Percentiles rank a stretch among this genome's conserved stretches.
Evolutionary conservation across 495 filamentous ascomycete species (phyloP).

Genomic region (Penicillium pulvis): DNA sequence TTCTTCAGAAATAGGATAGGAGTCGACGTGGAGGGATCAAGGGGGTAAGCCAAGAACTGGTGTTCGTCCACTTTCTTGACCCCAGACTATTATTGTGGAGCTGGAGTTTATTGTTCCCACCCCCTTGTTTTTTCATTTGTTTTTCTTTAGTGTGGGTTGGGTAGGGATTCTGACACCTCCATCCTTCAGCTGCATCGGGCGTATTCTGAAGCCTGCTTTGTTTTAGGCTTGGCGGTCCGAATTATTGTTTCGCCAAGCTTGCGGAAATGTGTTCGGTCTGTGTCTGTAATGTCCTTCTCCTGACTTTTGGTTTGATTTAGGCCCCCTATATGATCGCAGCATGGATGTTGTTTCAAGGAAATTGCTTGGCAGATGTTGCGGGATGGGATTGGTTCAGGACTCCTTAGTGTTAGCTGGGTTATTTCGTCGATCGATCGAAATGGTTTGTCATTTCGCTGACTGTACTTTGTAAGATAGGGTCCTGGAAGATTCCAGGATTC

Average conservation of each 20-base stretch:
- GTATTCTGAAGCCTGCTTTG: constrained; percentile 26
- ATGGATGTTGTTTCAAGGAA: neutral
- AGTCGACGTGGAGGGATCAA: neutral
- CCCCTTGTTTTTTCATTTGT: constrained; percentile 4
- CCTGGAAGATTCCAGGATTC: neutral
- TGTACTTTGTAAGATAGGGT: neutral
- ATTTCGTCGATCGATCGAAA: neutral
- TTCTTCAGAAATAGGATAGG: neutral
- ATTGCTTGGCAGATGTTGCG: neutral
- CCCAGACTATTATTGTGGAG: constrained; percentile 3
- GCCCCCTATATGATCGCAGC: neutral
- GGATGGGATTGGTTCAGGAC: neutral
- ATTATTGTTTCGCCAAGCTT: constrained; percentile 25
- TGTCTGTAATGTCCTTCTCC: neutral
- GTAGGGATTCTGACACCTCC: neutral
- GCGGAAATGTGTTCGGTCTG: constrained; percentile 10
- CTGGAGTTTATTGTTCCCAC: neutral
- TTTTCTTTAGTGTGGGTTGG: neutral
- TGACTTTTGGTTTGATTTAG: neutral
- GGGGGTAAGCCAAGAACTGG: constrained; percentile 1
- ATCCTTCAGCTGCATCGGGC: constrained; percentile 19
- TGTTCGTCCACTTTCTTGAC: constrained; percentile 2
- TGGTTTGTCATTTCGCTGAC: neutral
- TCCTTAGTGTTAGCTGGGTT: neutral
- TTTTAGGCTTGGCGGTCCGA: constrained; percentile 23